Evolutionary conservation across 2,329 filamentous ascomycete species (phyloP), one percentile per base, ranked within the genome.

Genomic region (Aspergillus latus): DNA sequence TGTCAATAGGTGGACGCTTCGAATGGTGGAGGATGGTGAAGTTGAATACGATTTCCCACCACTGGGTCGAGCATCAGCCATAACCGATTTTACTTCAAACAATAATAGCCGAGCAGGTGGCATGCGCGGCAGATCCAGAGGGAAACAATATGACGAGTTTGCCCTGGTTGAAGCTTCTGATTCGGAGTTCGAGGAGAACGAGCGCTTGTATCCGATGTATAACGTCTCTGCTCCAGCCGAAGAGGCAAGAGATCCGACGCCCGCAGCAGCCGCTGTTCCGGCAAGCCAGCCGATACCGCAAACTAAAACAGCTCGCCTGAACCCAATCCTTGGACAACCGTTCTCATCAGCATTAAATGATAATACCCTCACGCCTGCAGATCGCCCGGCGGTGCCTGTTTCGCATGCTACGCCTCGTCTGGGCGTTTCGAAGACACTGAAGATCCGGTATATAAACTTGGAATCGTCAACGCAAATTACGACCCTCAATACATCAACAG

Each of bases 1-100:
- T 53, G 81, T 87, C 57, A 87, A 87, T 62, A 76, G 78, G 57
- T 88, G 85, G 85, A 82, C 83, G 28, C 71, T 88, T 52, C 78
- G 85, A n/a, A 87, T 88, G 80, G 83, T 86, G 7, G 85, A 88
- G 62, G 85, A 87, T 62, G 85, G 83, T 5, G 85, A 88, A 64
- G 82, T 88, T 2, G 85, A 88, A 57, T 84, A 83, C 64, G 85
- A 88, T 64, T 88, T 88, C 60, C 84, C 84, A 5, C 78, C 84
- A 0, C 71, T 88, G 34, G 78, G 76, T 8, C 77, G 84, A 34
- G 82, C 79, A 21, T 78, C 81, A 60, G 80, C 83, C 0, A 78
- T 87, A 52, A 78, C 80, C 3, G 84, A 87, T 64, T 88, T 88
- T 64, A 86, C 85, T 0, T 86, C 83, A 2, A 88, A 87, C 72